A percentile compares a stretch with the other conserved stretches of the same genome.
These are phyloP conservation scores for Paxillus ammoniavirescens DNA, from an alignment of 768 basidiomycete genomes.

Conservation along the genomic window DNA sequence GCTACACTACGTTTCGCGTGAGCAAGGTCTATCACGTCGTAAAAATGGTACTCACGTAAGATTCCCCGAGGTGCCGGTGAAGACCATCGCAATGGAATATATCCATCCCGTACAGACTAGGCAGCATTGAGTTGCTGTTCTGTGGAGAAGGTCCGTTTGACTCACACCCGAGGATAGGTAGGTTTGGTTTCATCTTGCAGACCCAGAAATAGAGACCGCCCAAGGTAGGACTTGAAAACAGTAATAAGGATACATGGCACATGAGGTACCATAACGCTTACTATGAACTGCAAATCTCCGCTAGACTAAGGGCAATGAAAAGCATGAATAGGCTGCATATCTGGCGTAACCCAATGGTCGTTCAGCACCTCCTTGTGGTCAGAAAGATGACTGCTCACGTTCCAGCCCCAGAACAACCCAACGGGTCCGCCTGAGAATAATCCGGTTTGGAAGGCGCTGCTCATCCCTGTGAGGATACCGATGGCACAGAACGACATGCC, in stretches of 20 bases:
- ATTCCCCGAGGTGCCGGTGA: slow-evolving; percentile 60
- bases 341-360: slow-evolving; percentile 16
- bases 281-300: slow-evolving; percentile 61
- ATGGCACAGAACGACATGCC: slow-evolving; percentile 62
- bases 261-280: slow-evolving; percentile 22
- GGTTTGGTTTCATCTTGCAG: slow-evolving; percentile 56
- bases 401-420: slow-evolving; percentile 64
- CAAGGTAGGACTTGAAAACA: slow-evolving; percentile 45
- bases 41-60: slow-evolving; percentile 36
- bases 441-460: slow-evolving; percentile 58
- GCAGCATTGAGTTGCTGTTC: neutral
- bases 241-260: slow-evolving; percentile 1
- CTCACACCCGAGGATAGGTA: slow-evolving; percentile 53
- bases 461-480: slow-evolving; percentile 60
- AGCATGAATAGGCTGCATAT: slow-evolving; percentile 61
- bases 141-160: neutral
- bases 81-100: slow-evolving; percentile 58
- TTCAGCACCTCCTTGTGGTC: neutral
- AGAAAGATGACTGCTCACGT: slow-evolving; percentile 34
- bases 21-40: neutral
- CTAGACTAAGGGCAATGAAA: slow-evolving; percentile 52
- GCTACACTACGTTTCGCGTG: slow-evolving; percentile 37
- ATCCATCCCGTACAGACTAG: slow-evolving; percentile 53
- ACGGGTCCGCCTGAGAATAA: slow-evolving; percentile 57
- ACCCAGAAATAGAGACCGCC: slow-evolving; percentile 65